phyloP scores from a whole-genome alignment of 805 yeast genomes.

The Wickerhamiella lipophila region DNA sequence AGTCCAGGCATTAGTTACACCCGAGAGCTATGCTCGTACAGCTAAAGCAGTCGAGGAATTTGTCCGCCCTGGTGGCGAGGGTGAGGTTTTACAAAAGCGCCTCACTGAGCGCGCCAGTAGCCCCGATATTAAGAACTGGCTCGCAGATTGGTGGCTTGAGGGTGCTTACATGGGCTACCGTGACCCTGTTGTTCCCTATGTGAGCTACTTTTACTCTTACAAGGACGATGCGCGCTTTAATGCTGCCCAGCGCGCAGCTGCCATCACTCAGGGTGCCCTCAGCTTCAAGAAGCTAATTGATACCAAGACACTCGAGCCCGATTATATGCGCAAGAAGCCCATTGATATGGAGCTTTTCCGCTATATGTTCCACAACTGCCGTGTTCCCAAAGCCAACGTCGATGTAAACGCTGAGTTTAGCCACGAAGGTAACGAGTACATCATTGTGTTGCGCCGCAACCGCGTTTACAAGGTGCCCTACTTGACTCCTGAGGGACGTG shows the following conservation, averaged over 20 bases:
- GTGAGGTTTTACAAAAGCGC: conserved; percentile 56
- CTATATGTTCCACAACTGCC: conserved; percentile 78
- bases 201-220: conserved; percentile 80
- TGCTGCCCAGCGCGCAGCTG: conserved; percentile 52
- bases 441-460: conserved; percentile 61
- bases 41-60: conserved; percentile 53
- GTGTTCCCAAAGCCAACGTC: conserved; percentile 46
- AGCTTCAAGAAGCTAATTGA: conserved; percentile 57
- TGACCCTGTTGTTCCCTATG: conserved; percentile 92
- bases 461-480: conserved; percentile 61
- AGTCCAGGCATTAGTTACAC: conserved; percentile 50
- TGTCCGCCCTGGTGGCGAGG: conserved; percentile 45
- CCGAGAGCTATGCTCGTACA: conserved; percentile 42
- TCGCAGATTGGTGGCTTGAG: conserved; percentile 85
- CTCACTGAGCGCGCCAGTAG: conserved; percentile 44
- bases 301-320: conserved; percentile 65
- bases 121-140: conserved; percentile 66
- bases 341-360: conserved; percentile 89
- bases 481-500: conserved; percentile 27
- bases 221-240: conserved; percentile 40
- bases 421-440: conserved; percentile 43
- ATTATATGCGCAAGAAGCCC: conserved; percentile 62
- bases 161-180: conserved; percentile 82
- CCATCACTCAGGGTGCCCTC: conserved; percentile 53
- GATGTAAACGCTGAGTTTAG: conserved; percentile 50